phyloP scores from a whole-genome alignment of 768 basidiomycete species.

The Trametes maxima region DNA sequence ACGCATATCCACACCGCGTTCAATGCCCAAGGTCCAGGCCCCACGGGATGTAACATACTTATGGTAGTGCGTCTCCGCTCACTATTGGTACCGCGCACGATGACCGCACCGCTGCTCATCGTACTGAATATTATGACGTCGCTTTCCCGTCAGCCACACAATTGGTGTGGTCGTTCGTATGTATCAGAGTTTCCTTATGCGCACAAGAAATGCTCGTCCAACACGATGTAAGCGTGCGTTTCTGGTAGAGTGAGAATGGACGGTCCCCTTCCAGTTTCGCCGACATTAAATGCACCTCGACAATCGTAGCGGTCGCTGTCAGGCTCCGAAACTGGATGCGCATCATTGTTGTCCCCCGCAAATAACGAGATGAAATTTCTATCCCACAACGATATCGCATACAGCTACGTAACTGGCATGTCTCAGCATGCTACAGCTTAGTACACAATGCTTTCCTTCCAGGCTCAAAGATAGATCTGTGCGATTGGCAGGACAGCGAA shows the following conservation, averaged over 20 bases:
- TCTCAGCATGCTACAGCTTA: background rate
- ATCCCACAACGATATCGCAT: no score
- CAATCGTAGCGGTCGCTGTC: background rate
- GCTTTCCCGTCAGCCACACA: background rate
- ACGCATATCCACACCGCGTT: background rate
- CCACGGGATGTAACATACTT: background rate
- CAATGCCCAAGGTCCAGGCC: background rate
- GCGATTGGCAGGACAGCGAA: background rate
- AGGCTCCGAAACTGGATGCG: background rate
- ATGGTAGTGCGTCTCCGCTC: background rate
- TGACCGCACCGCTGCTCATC: background rate
- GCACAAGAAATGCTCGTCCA: background rate
- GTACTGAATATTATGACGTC: background rate
- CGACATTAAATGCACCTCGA: conserved; percentile 6
- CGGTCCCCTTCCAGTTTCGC: background rate
- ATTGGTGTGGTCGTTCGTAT: background rate
- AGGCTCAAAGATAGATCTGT: background rate
- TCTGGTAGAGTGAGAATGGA: background rate
- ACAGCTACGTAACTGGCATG: background rate
- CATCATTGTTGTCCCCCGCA: background rate
- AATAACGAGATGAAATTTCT: no score
- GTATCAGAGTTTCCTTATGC: background rate
- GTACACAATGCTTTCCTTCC: background rate
- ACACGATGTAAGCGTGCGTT: background rate
- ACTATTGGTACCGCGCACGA: background rate